Percentiles rank a stretch among this genome's conserved stretches.
Evolutionary conservation across 371 early-diverging fungal species (phyloP).

Genomic region (Mortierella sp.): DNA sequence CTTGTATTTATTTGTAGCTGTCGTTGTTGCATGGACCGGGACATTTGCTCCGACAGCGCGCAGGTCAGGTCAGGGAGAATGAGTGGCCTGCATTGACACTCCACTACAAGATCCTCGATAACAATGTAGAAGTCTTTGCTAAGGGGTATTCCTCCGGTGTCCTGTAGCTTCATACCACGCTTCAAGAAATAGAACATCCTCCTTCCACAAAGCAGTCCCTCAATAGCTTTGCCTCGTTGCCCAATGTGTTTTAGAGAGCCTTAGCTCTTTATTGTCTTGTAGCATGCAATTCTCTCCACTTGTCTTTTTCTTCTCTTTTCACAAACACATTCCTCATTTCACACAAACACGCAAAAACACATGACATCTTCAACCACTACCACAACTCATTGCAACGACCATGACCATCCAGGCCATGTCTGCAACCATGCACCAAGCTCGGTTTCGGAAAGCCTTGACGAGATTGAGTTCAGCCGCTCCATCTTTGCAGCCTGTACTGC

Average conservation of each 20-base stretch:
- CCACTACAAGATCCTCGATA: slow-evolving; percentile 78
- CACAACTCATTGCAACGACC: slow-evolving; percentile 17
- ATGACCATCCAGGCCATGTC: slow-evolving; percentile 37
- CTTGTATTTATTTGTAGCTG: slow-evolving; percentile 26
- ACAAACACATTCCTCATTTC: slow-evolving; percentile 1
- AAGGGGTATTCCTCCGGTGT: slow-evolving; percentile 69
- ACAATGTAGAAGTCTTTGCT: slow-evolving; percentile 78
- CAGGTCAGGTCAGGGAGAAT: slow-evolving; percentile 49
- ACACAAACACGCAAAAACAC: background rate
- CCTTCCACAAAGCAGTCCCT: background rate
- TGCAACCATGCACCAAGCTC: slow-evolving; percentile 38
- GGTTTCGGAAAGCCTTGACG: slow-evolving; percentile 43
- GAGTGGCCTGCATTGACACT: slow-evolving; percentile 60
- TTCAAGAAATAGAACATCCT: background rate
- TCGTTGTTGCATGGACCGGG: slow-evolving; percentile 68
- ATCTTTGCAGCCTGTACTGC: slow-evolving; percentile 52
- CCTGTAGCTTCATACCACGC: slow-evolving; percentile 12
- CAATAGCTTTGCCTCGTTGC: background rate
- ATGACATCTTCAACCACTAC: background rate
- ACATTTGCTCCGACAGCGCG: slow-evolving; percentile 44
- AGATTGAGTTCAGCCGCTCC: slow-evolving; percentile 52
- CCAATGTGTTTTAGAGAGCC: background rate
- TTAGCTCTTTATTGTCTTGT: background rate
- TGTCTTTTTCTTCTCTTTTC: background rate
- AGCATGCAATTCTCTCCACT: background rate